Evolutionary conservation across 2,329 filamentous ascomycete genomes (phyloP).

Genomic region (Colletotrichum lupini): DNA sequence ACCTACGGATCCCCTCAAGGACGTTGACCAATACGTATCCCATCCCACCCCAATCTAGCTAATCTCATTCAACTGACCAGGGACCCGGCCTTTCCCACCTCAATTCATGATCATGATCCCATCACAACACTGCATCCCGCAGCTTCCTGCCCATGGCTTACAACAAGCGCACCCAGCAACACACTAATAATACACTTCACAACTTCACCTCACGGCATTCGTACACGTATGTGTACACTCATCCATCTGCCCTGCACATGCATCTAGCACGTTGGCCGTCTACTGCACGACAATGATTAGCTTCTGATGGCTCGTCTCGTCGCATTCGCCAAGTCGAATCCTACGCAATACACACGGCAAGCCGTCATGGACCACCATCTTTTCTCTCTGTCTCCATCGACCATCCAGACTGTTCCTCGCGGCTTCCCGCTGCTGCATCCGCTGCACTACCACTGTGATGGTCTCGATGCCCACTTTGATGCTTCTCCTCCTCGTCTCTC

Average conservation of each 20-base stretch:
- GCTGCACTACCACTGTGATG: background rate
- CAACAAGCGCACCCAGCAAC: background rate
- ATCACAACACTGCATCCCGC: constrained; percentile 25
- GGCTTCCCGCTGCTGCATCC: constrained; percentile 27
- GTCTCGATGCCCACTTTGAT: constrained; percentile 15
- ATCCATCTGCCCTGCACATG: background rate
- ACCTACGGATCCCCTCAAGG: no score
- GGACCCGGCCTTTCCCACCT: background rate
- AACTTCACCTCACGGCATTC: background rate
- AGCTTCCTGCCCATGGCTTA: background rate
- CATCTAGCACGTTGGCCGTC: background rate
- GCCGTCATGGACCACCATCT: background rate
- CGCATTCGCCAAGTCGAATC: background rate
- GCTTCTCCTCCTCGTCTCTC: background rate
- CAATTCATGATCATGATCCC: constrained; percentile 13
- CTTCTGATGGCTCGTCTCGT: constrained; percentile 21
- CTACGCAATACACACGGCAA: no score
- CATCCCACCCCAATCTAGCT: constrained; percentile 14
- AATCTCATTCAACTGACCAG: constrained; percentile 17
- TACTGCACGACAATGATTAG: background rate
- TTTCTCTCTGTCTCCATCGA: background rate
- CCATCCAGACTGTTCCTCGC: constrained; percentile 54
- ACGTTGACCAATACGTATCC: background rate
- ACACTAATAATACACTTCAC: background rate
- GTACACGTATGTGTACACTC: no score